Evolutionary conservation across 331 rosid genomes (phyloP), one percentile per base, ranked within the genome.

Genomic region (Telfairia occidentalis): DNA sequence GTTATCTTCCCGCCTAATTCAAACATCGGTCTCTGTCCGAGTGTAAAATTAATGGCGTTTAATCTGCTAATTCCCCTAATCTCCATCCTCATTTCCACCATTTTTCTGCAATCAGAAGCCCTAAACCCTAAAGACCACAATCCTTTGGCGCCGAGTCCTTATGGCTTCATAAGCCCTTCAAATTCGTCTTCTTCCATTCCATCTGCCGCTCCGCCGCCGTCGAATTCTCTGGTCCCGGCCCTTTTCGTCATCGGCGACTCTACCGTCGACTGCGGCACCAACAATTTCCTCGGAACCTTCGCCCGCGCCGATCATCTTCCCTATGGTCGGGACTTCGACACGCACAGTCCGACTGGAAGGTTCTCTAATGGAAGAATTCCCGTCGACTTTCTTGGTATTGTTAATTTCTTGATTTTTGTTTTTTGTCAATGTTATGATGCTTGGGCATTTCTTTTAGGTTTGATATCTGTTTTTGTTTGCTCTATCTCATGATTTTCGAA

Each of bases 181-280:
- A 23, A 48, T 63, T 43, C 71, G 3, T 48, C 79, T 65, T 58
- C 73, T 63, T 64, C 75, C 16, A 59, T 53, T 74, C 63, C 77
- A 18, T 76, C 86, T 37, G 46, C 57, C 67, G 52, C 86, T 46
- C 43, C 61, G 2, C 71, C 77, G 15, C 48, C 76, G 9, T 19
- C 84, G 3, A 29, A 77, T 78, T 78, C 91, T 9, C 69, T 87
- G 9, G 96, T 75, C 35, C 90, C 96, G 0, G 92, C 97, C 8
- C 74, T 94, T 29, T 94, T 94, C 78, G 81, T 91, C 82, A 85
- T 94, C 49, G 96, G 96, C 57, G 96, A 94, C 87, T 94, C 98
- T 64, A 87, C 96, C 34, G 92, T 94, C 19, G 97, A 94, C 73
- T 83, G 81, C 16, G 97, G 97, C 18, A 91, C 92, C 81, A 94